These are phyloP conservation scores for Monilinia aucupariae DNA, from an alignment of 2,329 filamentous ascomycete genomes.

Conservation along the genomic window DNA sequence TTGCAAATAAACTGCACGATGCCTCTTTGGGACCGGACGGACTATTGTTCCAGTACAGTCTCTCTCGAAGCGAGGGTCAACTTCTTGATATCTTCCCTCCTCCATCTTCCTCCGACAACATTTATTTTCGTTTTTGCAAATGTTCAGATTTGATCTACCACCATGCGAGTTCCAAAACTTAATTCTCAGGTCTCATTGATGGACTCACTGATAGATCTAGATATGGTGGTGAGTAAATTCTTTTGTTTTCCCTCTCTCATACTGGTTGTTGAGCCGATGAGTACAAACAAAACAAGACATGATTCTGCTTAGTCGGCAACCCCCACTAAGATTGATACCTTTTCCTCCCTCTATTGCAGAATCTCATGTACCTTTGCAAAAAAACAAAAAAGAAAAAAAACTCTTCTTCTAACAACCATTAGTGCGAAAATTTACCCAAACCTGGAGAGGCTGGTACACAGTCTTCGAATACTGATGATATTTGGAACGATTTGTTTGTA, in stretches of 20 bases:
- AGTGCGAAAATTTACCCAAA: not conserved
- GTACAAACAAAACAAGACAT: not conserved
- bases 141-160: not conserved
- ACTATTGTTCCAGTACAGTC: not conserved
- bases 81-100: not conserved
- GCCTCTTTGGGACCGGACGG: not conserved
- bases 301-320: constrained; percentile 1
- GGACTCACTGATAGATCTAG: not conserved
- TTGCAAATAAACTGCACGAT: not conserved
- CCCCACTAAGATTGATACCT: not conserved
- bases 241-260: not conserved
- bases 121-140: not conserved
- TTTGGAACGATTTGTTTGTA: not conserved
- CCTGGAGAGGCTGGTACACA: not conserved
- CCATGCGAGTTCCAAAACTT: not conserved
- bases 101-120: not conserved
- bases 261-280: not conserved
- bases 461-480: not conserved
- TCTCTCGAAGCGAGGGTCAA: not conserved
- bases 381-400: too few relatives aligned
- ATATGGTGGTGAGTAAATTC: constrained; percentile 6
- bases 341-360: not conserved
- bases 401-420: not conserved
- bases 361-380: not conserved
- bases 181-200: not conserved